Base-by-base conservation (phyloP, 129 eudicot genomes). In the Artemisia annua region DNA sequence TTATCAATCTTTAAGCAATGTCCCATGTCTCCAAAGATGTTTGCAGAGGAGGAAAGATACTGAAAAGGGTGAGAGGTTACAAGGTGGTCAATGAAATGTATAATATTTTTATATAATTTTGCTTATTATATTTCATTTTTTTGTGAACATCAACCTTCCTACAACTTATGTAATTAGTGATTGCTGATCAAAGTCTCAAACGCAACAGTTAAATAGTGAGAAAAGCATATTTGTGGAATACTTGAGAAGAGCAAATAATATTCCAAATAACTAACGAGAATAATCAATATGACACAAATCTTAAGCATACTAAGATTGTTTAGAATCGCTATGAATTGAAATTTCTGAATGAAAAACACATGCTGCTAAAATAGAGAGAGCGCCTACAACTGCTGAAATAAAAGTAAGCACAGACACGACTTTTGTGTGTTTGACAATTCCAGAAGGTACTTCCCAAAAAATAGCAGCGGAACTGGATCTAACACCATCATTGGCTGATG, bases 391-490 rank as follows among this genome's bases (percentile, higher is more conserved):
- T 10, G 99, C 96, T 39, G 89, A 82, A n/a, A 78, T 54, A 63
- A 95, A 95, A 56, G 97, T 95, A 69, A 91, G 66, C 65, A 78
- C 35, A 35, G 95, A 86, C 15, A 95, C 97, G 32, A 75, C 51
- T 69, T 60, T 28, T n/a, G 89, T 75, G 69, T 91, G 97, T 80
- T 84, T 76, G 73, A 80, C 67, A 17, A 63, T 79, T 52, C 99
- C 99, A 48, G 90, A 77, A 48, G 97, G 99, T 67, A 95, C 85
- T 54, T 87, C 87, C 99, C 99, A 95, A 32, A 63, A 72, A 69
- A 79, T 68, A 7, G 70, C 32, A 75, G 55, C 59, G 22, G 24
- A 17, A 63, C 14, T 19, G 35, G 75, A 57, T 61, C 55, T 64
- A 51, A 63, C 65, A 72, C 49, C 58, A 11, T 52, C 13, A 5